Evolutionary conservation across 768 basidiomycete species (phyloP), one percentile per base, ranked within the genome.

Genomic region (Psilocybe cyanescens): DNA sequence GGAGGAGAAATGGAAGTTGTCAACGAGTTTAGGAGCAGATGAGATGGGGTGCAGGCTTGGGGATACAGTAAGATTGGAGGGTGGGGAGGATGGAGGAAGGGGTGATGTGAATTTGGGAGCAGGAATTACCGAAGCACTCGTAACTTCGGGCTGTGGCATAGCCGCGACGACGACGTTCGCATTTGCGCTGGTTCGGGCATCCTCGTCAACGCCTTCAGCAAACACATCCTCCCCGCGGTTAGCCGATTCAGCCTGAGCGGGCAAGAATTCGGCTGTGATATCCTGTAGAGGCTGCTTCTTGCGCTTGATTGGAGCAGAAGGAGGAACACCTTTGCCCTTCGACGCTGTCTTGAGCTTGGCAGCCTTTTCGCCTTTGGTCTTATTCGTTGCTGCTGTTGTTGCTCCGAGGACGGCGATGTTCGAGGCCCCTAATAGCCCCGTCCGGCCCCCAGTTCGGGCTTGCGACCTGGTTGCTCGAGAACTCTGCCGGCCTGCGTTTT

Each of bases 11-110:
- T 44, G 17, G 45, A 58, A 45, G 44, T 55, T 49, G 46, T 58
- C 46, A 14, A 47, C 31, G 24, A 62, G 46, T 37, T 30, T 6
- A 12, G 58, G 52, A 52, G 47, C 33, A 44, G 55, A 59, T 48
- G 44, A 33, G 29, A 30, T 30, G 16, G 48, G 55, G 1, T 24
- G 35, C 30, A 46, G 48, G 30, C 48, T 24, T 8, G 65, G 67
- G 19, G 70, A 61, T 30, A 55, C 52, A 37, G 59, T 31, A 8
- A 65, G 61, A 4, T 65, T 67, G 19, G 72, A 67, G 11, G 75
- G 75, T 3, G 75, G 75, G 6, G 75, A 77, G 2, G 75, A 77
- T 0, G 75, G 75, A 8, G 75, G 75, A 33, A 77, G 67, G 3
- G 75, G 73, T n/a, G 75, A 76, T 8, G 67, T 62, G 39, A 67